Evolutionary conservation across 352 stramenopile species (phyloP).

Genomic region (Phytophthora europaea): DNA sequence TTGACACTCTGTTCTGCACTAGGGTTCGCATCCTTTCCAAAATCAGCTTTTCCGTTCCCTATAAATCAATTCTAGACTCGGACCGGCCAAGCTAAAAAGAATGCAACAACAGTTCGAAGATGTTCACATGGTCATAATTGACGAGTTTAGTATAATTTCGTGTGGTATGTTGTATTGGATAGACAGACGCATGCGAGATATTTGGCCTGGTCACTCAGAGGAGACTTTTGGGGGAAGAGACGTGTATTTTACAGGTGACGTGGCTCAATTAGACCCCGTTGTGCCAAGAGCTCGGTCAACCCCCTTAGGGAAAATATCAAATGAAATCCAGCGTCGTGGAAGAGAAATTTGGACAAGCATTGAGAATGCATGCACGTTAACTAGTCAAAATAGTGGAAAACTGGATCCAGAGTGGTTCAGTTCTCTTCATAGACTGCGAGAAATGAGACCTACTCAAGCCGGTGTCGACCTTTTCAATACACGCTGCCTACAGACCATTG

Average conservation of each 20-base stretch:
- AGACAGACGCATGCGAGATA: background rate
- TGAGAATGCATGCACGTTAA: background rate
- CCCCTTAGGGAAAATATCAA: background rate
- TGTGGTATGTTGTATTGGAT: too few relatives aligned
- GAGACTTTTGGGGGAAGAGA: background rate
- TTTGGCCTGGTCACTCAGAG: background rate
- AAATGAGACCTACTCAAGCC: background rate
- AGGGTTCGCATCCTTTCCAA: background rate
- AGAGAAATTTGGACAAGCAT: background rate
- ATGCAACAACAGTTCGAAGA: background rate
- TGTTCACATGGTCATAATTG: background rate
- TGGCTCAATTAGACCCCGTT: background rate
- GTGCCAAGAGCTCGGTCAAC: background rate
- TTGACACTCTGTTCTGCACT: constrained; percentile 1
- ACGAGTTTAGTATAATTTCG: too few relatives aligned
- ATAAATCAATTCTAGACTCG: background rate
- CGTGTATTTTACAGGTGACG: background rate
- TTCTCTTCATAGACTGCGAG: background rate
- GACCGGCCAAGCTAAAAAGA: background rate
- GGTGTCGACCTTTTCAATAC: background rate
- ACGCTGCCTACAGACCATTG: background rate
- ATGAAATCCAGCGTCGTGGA: background rate
- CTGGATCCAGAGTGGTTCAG: background rate
- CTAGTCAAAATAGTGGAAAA: background rate
- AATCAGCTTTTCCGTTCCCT: background rate